Evolutionary conservation across 1,139 yeast species (phyloP).

Genomic region (Petasospora rhodanensis): DNA sequence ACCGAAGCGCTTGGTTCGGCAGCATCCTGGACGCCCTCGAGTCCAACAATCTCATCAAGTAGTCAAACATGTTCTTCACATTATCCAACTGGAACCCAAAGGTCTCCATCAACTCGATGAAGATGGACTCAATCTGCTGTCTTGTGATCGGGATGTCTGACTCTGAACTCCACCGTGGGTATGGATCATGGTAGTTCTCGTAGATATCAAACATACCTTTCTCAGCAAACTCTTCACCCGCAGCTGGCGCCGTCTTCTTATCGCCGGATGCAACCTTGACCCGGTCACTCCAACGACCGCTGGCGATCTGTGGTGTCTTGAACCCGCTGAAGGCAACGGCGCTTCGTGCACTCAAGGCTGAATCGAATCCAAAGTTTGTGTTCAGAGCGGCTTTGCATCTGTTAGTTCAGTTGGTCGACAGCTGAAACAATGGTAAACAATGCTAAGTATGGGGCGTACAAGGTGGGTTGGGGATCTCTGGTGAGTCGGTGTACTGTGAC

Average conservation of each 20-base stretch:
- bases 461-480: slow-evolving; percentile 23
- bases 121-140: slow-evolving; percentile 52
- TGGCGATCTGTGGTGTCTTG: slow-evolving; percentile 42
- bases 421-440: neutral
- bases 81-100: slow-evolving; percentile 60
- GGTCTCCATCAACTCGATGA: slow-evolving; percentile 42
- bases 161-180: slow-evolving; percentile 53
- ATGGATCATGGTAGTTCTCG: slow-evolving; percentile 42
- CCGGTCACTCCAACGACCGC: slow-evolving; percentile 42
- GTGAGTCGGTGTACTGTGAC: slow-evolving; percentile 37
- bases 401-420: slow-evolving; percentile 1
- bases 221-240: slow-evolving; percentile 36
- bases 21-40: slow-evolving; percentile 58
- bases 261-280: slow-evolving; percentile 28
- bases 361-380: slow-evolving; percentile 22
- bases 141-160: slow-evolving; percentile 36
- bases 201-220: slow-evolving; percentile 37
- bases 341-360: slow-evolving; percentile 35
- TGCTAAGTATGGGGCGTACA: slow-evolving; percentile 12
- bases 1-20: slow-evolving; percentile 44
- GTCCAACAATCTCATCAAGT: slow-evolving; percentile 49
- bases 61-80: slow-evolving; percentile 56
- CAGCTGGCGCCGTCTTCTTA: slow-evolving; percentile 24
- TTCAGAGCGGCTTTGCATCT: slow-evolving; percentile 13
- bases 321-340: slow-evolving; percentile 47